Evolutionary conservation across 495 filamentous ascomycete species (phyloP).

Genomic region (Platismatia glauca): DNA sequence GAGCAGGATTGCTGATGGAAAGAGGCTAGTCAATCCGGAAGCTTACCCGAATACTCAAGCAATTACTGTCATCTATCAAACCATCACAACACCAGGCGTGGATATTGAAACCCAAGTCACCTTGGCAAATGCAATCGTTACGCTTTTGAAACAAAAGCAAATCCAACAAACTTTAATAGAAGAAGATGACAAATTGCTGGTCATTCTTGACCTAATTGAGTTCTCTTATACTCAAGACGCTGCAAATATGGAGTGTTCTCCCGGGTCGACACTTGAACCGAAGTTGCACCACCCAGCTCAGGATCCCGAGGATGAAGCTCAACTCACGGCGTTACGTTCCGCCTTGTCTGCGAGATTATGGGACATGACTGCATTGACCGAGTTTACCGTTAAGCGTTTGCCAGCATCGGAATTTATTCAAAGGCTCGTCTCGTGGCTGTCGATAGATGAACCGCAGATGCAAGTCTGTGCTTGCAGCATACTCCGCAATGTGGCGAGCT

Average conservation of each 20-base stretch:
- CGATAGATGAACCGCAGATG: constrained; percentile 44
- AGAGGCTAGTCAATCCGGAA: neutral
- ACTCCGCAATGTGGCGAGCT: constrained; percentile 69
- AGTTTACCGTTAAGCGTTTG: constrained; percentile 45
- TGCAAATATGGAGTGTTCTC: no score
- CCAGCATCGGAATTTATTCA: constrained; percentile 40
- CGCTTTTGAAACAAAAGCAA: constrained; percentile 1
- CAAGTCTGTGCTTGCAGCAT: constrained; percentile 67
- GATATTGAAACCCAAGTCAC: constrained; percentile 1
- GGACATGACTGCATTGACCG: constrained; percentile 51
- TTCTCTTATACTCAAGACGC: constrained; percentile 10
- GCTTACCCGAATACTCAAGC: constrained; percentile 2
- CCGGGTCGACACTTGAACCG: neutral
- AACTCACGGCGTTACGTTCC: constrained; percentile 42
- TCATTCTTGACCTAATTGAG: neutral
- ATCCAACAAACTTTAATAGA: neutral
- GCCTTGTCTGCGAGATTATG: constrained; percentile 50
- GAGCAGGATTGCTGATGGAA: neutral
- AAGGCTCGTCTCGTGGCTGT: constrained; percentile 49
- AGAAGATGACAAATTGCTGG: neutral
- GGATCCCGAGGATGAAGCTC: constrained; percentile 31
- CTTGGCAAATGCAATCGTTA: neutral
- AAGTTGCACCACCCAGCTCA: neutral
- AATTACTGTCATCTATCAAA: neutral
- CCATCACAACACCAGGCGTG: neutral